Conservation (phyloP, 768 basidiomycete genomes). For the Kwoniella sp. region DNA sequence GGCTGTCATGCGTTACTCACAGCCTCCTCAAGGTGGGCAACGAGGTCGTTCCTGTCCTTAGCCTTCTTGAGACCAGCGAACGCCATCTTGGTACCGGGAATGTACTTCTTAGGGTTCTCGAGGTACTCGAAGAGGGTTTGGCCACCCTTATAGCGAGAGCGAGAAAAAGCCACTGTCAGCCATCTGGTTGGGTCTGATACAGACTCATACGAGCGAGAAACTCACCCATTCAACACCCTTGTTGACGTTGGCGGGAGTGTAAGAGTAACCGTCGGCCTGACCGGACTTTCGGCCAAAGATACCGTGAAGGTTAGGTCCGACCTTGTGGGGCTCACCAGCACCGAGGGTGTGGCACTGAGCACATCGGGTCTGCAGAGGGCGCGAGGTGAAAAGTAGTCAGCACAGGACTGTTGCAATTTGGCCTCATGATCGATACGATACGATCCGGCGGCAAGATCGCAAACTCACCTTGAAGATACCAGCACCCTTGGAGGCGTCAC, state of each 20-base stretch:
- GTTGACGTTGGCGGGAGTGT: slow-evolving; percentile 92
- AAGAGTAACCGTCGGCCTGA: slow-evolving; percentile 79
- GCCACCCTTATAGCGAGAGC: slow-evolving; percentile 58
- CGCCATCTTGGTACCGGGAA: slow-evolving; percentile 81
- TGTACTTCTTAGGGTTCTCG: slow-evolving; percentile 94
- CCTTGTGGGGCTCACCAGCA: slow-evolving; percentile 57
- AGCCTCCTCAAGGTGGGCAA: slow-evolving; percentile 60
- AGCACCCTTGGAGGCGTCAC: slow-evolving; percentile 89
- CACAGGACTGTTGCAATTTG: too few relatives aligned
- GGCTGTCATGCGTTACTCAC: slow-evolving; percentile 24
- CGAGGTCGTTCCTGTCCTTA: slow-evolving; percentile 92
- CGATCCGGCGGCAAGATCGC: neutral
- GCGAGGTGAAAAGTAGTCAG: neutral
- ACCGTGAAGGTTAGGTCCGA: slow-evolving; percentile 95
- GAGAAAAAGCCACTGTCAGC: slow-evolving; percentile 22
- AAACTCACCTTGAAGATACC: slow-evolving; percentile 88
- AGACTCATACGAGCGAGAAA: neutral
- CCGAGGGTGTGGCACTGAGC: slow-evolving; percentile 83
- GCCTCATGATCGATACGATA: too few relatives aligned
- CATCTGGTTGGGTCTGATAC: neutral
- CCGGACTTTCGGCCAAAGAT: slow-evolving; percentile 69
- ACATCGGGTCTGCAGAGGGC: slow-evolving; percentile 49
- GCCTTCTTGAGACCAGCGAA: slow-evolving; percentile 99
- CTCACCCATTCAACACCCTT: slow-evolving; percentile 80
- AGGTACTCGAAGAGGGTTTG: slow-evolving; percentile 78